Evolutionary conservation across 768 basidiomycete genomes (phyloP).

Genomic region (Hericium rajendrae): DNA sequence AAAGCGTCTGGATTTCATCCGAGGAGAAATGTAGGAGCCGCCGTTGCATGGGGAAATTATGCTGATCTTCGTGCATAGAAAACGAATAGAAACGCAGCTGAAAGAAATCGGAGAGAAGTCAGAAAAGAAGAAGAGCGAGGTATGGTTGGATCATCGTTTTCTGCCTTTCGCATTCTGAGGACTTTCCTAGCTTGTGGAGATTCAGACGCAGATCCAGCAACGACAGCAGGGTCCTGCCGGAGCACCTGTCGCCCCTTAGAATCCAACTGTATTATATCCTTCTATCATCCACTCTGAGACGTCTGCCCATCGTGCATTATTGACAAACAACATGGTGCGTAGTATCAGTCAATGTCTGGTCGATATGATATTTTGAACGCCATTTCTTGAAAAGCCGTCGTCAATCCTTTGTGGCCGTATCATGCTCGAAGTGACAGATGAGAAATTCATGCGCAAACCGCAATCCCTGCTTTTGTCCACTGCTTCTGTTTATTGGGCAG

Average conservation of each 20-base stretch:
- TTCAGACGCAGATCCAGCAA: background rate
- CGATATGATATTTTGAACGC: no score
- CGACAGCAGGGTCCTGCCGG: background rate
- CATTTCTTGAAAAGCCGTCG: no score
- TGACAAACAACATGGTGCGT: no score
- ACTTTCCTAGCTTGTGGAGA: background rate
- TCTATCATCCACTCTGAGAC: background rate
- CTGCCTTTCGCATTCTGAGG: background rate
- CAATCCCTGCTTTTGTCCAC: no score
- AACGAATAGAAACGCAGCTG: slow-evolving; percentile 74
- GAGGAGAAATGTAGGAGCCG: slow-evolving; percentile 66
- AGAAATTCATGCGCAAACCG: no score
- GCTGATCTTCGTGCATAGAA: slow-evolving; percentile 28
- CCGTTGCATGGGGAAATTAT: background rate
- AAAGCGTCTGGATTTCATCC: slow-evolving; percentile 84
- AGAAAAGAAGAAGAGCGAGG: slow-evolving; percentile 80
- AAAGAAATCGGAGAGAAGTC: slow-evolving; percentile 68
- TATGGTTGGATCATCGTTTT: slow-evolving; percentile 19
- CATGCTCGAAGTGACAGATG: no score
- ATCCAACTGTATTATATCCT: background rate
- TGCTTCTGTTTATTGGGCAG: no score
- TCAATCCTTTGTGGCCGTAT: no score
- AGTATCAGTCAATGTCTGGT: no score
- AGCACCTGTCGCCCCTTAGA: background rate
- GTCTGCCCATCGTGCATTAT: no score